phyloP scores from a whole-genome alignment of 306 rosid genomes.

The Spatholobus suberectus region DNA sequence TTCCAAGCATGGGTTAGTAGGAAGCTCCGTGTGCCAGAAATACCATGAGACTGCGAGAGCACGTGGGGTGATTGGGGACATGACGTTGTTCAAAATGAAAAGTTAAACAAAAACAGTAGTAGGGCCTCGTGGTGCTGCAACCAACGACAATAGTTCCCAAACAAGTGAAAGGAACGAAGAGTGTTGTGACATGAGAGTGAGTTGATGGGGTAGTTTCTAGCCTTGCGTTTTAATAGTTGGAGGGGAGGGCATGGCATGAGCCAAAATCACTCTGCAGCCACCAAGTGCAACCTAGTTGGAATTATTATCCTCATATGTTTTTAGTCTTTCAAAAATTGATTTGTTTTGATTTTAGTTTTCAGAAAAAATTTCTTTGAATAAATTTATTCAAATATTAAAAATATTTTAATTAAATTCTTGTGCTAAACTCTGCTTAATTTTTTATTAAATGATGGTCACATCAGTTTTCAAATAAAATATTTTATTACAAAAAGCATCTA shows the following conservation, averaged over 20 bases:
- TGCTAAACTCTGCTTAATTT: no score
- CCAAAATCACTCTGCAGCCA: not conserved
- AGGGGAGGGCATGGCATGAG: no score
- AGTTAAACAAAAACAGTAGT: not conserved
- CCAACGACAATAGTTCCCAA: constrained; percentile 43
- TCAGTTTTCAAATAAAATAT: no score
- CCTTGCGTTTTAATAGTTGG: not conserved
- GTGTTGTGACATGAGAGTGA: no score
- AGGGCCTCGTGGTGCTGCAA: constrained; percentile 40
- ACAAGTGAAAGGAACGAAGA: not conserved
- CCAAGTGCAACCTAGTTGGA: not conserved
- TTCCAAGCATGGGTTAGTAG: constrained; percentile 13
- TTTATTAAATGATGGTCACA: no score
- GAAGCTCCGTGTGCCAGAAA: not conserved
- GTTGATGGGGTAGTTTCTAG: not conserved
- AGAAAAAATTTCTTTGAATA: no score
- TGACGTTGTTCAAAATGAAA: constrained; percentile 24
- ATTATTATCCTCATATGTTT: constrained; percentile 21
- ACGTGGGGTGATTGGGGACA: constrained; percentile 49
- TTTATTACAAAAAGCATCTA: no score
- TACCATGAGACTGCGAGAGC: constrained; percentile 28
- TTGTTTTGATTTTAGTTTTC: no score
- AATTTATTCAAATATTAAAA: no score
- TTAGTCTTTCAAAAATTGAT: no score
- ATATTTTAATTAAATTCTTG: no score